phyloP scores from a whole-genome alignment of 495 filamentous ascomycete species.

The Xylaria castorea region DNA sequence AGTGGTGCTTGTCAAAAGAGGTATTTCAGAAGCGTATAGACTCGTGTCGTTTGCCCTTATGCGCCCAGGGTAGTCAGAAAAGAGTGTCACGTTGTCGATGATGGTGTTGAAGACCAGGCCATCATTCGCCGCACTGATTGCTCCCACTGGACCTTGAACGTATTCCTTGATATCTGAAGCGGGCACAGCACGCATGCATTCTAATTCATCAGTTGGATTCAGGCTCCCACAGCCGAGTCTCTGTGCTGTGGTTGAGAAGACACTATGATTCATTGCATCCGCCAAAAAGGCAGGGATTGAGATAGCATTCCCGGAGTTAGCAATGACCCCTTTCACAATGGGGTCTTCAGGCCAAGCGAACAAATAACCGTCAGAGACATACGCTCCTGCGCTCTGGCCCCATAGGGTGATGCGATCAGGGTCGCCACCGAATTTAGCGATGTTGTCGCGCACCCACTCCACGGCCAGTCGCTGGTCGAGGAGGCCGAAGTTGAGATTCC shows the following conservation, averaged over 20 bases:
- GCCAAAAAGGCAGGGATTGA: conserved; percentile 53
- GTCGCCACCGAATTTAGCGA: conserved; percentile 70
- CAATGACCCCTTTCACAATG: conserved; percentile 46
- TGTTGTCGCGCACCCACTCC: conserved; percentile 71
- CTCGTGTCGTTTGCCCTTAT: neutral
- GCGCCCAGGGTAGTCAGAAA: conserved; percentile 12
- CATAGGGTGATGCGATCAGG: conserved; percentile 65
- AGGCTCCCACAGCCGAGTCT: conserved; percentile 13
- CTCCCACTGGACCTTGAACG: conserved; percentile 3
- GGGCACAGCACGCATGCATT: conserved; percentile 8
- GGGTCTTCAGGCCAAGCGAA: conserved; percentile 48
- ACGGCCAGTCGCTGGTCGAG: conserved; percentile 70
- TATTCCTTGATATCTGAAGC: neutral
- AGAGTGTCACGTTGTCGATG: conserved; percentile 14
- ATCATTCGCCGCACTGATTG: conserved; percentile 2
- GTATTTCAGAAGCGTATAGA: conserved; percentile 8
- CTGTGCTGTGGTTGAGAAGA: neutral
- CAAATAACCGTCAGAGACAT: conserved; percentile 40
- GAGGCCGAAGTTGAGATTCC: conserved; percentile 62
- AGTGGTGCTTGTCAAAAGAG: conserved; percentile 12
- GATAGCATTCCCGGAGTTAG: conserved; percentile 42
- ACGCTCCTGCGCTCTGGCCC: conserved; percentile 60
- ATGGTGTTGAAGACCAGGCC: neutral
- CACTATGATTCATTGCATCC: conserved; percentile 28
- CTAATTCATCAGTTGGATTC: neutral